Percentiles rank a stretch among this genome's conserved stretches.
Evolutionary conservation across 2,329 filamentous ascomycete genomes (phyloP).

Genomic region (Diaporthe citriasiana): DNA sequence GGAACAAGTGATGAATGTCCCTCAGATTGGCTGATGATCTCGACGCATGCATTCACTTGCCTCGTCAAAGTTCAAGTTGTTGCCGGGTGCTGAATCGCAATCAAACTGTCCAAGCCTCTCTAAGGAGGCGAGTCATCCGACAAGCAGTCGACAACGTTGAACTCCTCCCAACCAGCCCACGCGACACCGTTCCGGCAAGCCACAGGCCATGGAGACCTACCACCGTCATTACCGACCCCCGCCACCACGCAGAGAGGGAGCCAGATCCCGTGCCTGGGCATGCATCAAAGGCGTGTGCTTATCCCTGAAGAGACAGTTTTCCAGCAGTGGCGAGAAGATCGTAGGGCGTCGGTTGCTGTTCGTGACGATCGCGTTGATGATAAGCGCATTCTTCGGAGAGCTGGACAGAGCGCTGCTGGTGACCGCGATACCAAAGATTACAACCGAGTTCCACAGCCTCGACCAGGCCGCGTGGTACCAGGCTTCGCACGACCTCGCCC

Average conservation of each 20-base stretch:
- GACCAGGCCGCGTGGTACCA: conserved; percentile 35
- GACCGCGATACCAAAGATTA: conserved; percentile 36
- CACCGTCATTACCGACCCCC: not conserved
- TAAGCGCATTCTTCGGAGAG: not conserved
- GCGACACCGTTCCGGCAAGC: not conserved
- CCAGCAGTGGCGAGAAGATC: not conserved
- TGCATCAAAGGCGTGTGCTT: not conserved
- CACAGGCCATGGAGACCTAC: not conserved
- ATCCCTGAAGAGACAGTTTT: not conserved
- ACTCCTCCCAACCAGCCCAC: too few species aligned
- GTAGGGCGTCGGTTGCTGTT: not conserved
- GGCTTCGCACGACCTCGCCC: not conserved
- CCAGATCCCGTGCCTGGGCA: not conserved
- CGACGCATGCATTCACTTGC: not conserved
- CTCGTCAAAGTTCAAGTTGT: not conserved
- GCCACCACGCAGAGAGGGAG: too few species aligned
- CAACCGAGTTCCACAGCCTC: conserved; percentile 33
- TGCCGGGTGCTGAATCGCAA: not conserved
- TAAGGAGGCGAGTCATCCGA: too few species aligned
- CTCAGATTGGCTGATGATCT: too few species aligned
- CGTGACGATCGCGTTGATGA: conserved; percentile 2
- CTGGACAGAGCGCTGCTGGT: not conserved
- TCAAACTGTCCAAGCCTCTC: too few species aligned
- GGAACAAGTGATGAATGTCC: too few species aligned
- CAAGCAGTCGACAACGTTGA: not conserved